Percentiles rank a stretch among this genome's conserved stretches.
Conservation (phyloP, 208 protist species). For the Trypanosoma boissoni region DNA sequence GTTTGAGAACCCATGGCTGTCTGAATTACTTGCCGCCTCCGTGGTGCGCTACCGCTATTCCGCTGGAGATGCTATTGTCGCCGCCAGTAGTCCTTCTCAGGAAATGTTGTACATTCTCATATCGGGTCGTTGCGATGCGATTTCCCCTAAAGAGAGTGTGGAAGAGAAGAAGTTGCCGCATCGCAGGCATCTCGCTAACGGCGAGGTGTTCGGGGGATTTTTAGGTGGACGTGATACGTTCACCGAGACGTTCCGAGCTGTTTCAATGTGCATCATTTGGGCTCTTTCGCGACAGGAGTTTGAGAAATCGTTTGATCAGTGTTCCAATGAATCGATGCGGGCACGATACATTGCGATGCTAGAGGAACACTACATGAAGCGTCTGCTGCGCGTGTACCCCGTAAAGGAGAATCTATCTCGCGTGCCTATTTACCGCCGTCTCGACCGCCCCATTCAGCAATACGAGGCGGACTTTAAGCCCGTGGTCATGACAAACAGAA, state of each 20-base stretch:
- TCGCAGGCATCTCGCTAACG: constrained; percentile 25
- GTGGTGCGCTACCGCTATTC: constrained; percentile 57
- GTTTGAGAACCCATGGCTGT: constrained; percentile 48
- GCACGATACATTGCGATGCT: constrained; percentile 44
- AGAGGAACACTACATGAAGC: constrained; percentile 42
- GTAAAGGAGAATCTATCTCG: constrained; percentile 38
- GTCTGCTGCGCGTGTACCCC: constrained; percentile 41
- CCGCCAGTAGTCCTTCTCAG: constrained; percentile 50
- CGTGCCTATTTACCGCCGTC: constrained; percentile 77
- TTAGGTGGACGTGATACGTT: constrained; percentile 59
- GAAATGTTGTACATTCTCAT: constrained; percentile 72
- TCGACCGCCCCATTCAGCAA: constrained; percentile 29
- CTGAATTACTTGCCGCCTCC: constrained; percentile 56
- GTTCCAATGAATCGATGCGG: constrained; percentile 59
- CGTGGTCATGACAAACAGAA: constrained; percentile 56
- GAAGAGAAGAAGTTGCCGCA: constrained; percentile 21
- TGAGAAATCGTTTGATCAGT: constrained; percentile 50
- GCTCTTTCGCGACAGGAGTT: constrained; percentile 52
- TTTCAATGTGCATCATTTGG: constrained; percentile 84
- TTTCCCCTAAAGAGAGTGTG: background rate
- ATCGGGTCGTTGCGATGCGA: constrained; percentile 64
- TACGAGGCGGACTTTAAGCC: constrained; percentile 75
- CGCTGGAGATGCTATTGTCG: constrained; percentile 57
- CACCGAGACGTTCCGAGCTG: constrained; percentile 50
- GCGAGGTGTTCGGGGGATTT: constrained; percentile 72